Percentiles rank a stretch among this genome's conserved stretches.
Evolutionary conservation across 2,329 filamentous ascomycete genomes (phyloP).

Genomic region (Epichloe festucae): DNA sequence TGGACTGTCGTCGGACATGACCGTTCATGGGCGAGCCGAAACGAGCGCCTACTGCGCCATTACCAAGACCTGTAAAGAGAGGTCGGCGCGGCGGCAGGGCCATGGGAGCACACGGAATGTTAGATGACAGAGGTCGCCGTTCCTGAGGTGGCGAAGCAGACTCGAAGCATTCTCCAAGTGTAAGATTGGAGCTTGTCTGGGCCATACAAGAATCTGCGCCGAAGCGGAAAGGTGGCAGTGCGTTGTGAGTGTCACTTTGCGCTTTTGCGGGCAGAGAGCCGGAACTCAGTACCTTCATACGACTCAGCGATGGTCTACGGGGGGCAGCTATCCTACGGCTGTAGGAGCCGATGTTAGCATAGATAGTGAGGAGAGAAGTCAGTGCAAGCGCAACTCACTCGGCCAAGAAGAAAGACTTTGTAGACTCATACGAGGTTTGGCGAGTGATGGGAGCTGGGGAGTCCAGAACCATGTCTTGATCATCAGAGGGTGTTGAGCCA

Average conservation of each 20-base stretch:
- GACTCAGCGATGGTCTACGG: constrained; percentile 60
- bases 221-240: constrained; percentile 61
- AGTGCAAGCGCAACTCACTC: constrained; percentile 34
- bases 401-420: constrained; percentile 32
- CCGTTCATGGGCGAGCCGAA: constrained; percentile 63
- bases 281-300: constrained; percentile 63
- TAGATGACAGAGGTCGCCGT: constrained; percentile 45
- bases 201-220: constrained; percentile 27
- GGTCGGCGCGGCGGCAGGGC: constrained; percentile 50
- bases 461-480: constrained; percentile 39
- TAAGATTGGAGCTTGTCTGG: constrained; percentile 32
- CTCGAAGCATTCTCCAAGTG: constrained; percentile 68
- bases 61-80: constrained; percentile 47
- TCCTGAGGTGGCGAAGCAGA: constrained; percentile 63
- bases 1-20: constrained; percentile 60
- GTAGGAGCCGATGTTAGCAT: constrained; percentile 13
- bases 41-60: constrained; percentile 35
- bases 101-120: constrained; percentile 41
- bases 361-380: constrained; percentile 6
- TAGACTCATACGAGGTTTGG: constrained; percentile 33
- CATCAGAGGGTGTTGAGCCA: constrained; percentile 29
- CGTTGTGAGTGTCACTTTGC: constrained; percentile 45
- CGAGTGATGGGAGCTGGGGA: constrained; percentile 40
- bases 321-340: constrained; percentile 57
- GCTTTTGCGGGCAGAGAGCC: constrained; percentile 48